phyloP scores from a whole-genome alignment of 176 grass and related monocot species.

The Tillandsia fasciculata region DNA sequence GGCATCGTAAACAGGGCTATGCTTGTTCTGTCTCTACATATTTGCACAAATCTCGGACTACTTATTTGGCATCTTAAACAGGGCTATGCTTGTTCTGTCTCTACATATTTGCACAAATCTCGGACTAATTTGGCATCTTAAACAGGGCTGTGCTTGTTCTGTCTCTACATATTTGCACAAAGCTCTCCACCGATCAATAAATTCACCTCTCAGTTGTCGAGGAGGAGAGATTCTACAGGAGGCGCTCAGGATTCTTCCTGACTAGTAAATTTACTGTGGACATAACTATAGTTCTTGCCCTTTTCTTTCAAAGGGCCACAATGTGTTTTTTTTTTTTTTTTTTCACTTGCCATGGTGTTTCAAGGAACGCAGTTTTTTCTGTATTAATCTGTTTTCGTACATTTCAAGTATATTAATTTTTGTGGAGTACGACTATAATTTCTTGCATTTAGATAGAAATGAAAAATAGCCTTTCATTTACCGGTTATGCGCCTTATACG shows the following conservation, averaged over 20 bases:
- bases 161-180: conserved; percentile 64
- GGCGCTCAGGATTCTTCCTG: conserved; percentile 32
- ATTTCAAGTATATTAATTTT: no score
- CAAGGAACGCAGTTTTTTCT: no score
- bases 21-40: conserved; percentile 69
- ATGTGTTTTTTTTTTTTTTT: no score
- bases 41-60: conserved; percentile 44
- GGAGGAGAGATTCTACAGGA: conserved; percentile 44
- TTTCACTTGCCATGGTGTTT: no score
- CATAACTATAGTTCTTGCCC: not conserved
- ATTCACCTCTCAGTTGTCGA: conserved; percentile 28
- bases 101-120: conserved; percentile 63
- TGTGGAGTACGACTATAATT: no score
- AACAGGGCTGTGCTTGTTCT: conserved; percentile 66
- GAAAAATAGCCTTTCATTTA: no score
- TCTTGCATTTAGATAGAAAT: no score
- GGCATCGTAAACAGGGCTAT: conserved; percentile 37
- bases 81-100: conserved; percentile 71
- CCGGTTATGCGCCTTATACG: no score
- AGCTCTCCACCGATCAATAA: conserved; percentile 49
- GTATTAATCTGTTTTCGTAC: no score
- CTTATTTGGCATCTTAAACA: conserved; percentile 10
- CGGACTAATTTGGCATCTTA: conserved; percentile 6
- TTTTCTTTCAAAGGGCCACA: not conserved
- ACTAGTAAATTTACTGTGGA: conserved; percentile 10